Base-by-base conservation (phyloP, 2,329 filamentous ascomycete species). In the Microthyrium microscopicum region DNA sequence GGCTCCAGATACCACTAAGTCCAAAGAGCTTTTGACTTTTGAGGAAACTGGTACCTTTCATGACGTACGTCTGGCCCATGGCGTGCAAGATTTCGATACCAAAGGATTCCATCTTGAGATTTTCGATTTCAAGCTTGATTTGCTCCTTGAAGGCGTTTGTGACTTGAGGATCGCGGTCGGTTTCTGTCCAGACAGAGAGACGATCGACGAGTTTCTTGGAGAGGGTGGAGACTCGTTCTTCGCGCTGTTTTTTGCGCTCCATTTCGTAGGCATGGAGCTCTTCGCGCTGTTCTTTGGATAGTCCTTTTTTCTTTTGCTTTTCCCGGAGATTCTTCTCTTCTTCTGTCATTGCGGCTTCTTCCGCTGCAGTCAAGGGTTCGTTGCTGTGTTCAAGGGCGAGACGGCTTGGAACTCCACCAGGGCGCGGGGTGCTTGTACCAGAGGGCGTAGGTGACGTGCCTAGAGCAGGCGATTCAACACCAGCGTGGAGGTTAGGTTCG, bases 51-150 rank as follows among this genome's bases (percentile, higher is more conserved):
- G 79, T 81, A 3, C 78, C 82, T 58, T 95, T 95, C 53, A 75
- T 73, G 19, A 89, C 59, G 55, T 98, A 98, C 4, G 83, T 92
- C 44, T 79, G 68, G 12, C 89, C 89, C 47, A 98, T 91, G 29
- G 89, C 85, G 55, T 95, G 87, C 31, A 94, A 65, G 45, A 95
- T 95, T 46, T 98, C 89, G 26, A 98, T 67, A 33, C 89, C 89
- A 46, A 98, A 98, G 1, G 81, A 91, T 60, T 98, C 89, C 83
- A 98, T 98, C 67, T 95, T 98, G 46, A 98, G 65, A 51, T 95
- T 92, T 62, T 98, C 89, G 18, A 92, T 82, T 59, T 98, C 89
- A 26, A 95, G 73, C 26, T 77, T 72, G 44, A 81, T 94, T 70
- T 98, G 94, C 53, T 87, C 82, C 53, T 85, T 77, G 63, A 95